These are phyloP conservation scores for Apiospora kogelbergensis DNA, from an alignment of 2,329 filamentous ascomycete genomes.

Conservation along the genomic window DNA sequence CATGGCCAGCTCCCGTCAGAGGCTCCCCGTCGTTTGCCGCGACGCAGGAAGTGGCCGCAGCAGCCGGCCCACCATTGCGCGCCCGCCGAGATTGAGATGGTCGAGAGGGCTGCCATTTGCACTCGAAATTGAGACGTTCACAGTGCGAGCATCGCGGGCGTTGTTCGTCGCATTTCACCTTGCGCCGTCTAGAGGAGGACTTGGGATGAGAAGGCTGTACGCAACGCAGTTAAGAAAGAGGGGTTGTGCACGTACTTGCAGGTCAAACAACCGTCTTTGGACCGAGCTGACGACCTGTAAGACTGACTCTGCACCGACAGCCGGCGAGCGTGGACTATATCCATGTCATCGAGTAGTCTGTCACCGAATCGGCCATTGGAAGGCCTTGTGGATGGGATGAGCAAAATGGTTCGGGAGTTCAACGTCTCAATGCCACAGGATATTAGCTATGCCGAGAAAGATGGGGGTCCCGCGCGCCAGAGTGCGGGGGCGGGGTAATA, in stretches of 20 bases:
- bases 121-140: conserved; percentile 52
- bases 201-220: conserved; percentile 20
- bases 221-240: neutral
- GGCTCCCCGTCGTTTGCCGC: no score
- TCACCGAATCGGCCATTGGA: neutral
- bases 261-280: conserved; percentile 45
- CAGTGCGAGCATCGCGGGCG: conserved; percentile 54
- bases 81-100: neutral
- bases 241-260: conserved; percentile 38
- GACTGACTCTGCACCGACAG: neutral
- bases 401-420: no score
- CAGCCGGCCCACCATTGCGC: neutral
- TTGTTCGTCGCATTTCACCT: conserved; percentile 56
- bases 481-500: no score
- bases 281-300: conserved; percentile 20
- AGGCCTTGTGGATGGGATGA: no score
- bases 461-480: no score
- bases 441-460: no score
- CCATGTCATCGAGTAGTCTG: neutral
- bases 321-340: neutral
- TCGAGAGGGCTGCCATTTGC: conserved; percentile 41
- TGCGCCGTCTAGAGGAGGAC: conserved; percentile 41
- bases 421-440: no score
- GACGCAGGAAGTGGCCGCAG: neutral
- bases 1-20: neutral